Conservation (phyloP, 192 early-diverging fungal species). For the Gryganskiella cystojenkinii region DNA sequence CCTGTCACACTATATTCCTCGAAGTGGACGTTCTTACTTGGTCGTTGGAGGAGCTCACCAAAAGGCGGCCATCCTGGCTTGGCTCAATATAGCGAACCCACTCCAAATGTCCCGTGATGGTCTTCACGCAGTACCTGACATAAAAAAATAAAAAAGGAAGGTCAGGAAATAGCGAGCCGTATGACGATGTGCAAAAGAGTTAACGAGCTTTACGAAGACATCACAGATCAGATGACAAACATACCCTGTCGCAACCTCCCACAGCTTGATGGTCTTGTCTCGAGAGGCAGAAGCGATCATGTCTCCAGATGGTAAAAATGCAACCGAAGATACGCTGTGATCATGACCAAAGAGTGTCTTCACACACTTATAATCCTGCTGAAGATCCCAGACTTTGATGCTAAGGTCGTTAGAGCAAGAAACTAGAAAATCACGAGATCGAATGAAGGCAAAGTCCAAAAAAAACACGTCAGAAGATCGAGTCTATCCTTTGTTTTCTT, state of each 20-base stretch:
- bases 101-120: constrained; percentile 82
- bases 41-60: constrained; percentile 88
- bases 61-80: constrained; percentile 74
- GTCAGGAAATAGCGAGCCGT: no score
- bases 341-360: constrained; percentile 93
- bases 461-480: not conserved
- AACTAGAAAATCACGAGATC: constrained; percentile 48
- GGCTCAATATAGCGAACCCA: constrained; percentile 87
- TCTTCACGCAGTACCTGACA: constrained; percentile 82
- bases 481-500: not conserved
- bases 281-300: constrained; percentile 89
- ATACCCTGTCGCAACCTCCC: constrained; percentile 87
- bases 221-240: no score
- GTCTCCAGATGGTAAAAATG: constrained; percentile 80
- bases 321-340: constrained; percentile 88
- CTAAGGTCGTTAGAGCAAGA: constrained; percentile 93
- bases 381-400: constrained; percentile 93
- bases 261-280: constrained; percentile 91
- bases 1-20: no score
- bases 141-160: constrained; percentile 6
- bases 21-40: constrained; percentile 62
- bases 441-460: not conserved
- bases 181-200: no score
- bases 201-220: not conserved
- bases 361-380: constrained; percentile 82